phyloP scores from a whole-genome alignment of 345 rosid genomes.

The Psidium guajava region DNA sequence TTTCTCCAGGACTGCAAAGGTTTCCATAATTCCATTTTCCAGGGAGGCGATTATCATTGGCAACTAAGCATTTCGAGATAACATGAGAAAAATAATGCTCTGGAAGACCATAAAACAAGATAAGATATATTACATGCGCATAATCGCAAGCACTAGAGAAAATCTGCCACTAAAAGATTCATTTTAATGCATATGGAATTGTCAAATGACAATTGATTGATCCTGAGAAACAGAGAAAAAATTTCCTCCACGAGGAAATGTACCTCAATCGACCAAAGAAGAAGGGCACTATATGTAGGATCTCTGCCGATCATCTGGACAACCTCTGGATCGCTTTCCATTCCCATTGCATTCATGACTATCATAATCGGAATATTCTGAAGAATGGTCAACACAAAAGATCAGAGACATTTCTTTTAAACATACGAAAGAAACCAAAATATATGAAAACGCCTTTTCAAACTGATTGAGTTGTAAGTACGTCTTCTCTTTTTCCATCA shows the following conservation, averaged over 20 bases:
- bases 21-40: not conserved
- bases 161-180: not conserved
- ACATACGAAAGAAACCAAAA: not conserved
- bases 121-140: not conserved
- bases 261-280: slow-evolving; percentile 85
- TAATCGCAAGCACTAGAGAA: not conserved
- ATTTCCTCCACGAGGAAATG: not conserved
- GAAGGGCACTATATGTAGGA: slow-evolving; percentile 63
- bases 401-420: not conserved
- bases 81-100: not conserved
- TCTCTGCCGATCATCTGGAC: slow-evolving; percentile 93
- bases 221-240: not conserved
- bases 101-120: not conserved
- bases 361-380: slow-evolving; percentile 66
- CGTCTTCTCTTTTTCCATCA: slow-evolving; percentile 77
- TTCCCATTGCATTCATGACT: slow-evolving; percentile 86
- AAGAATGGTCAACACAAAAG: not conserved
- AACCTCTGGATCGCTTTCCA: slow-evolving; percentile 87
- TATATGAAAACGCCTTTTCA: slow-evolving; percentile 31
- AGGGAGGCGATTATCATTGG: not conserved
- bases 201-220: not conserved
- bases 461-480: slow-evolving; percentile 73
- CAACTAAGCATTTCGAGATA: not conserved
- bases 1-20: not conserved
- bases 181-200: not conserved